Evolutionary conservation across 108 stramenopile species (phyloP), one percentile per base, ranked within the genome.

Genomic region (Cyclotella cryptica): DNA sequence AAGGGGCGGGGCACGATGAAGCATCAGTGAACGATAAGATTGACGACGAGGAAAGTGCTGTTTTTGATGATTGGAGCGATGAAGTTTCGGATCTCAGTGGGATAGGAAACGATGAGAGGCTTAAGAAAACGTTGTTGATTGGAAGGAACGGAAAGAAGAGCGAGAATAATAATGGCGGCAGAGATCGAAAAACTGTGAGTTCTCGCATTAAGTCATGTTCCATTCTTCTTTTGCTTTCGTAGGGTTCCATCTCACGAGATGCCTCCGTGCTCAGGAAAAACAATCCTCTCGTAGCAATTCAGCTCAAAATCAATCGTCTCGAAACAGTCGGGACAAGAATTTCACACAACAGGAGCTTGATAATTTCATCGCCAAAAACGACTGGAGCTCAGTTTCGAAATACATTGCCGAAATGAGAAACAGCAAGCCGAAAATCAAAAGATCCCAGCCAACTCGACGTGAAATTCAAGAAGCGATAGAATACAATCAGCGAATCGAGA

Each of bases 321-420:
- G 61, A 26, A 54, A 45, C 29, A 42, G 53, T 11, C 49, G 52
- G 22, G 51, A 35, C 39, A 84, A 76, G 45, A 61, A 79, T 4
- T 91, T 86, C 88, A 86, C 85, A 10, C 87, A 91, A 57, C 84
- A 81, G 62, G 90, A 91, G 43, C 62, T 93, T 11, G 93, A 93
- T 72, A 84, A 62, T 26, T 90, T 90, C 63, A 93, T 93, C 62
- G 85, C 93, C 46, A 85, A 89, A 44, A 88, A 93, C 61, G 89
- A 93, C 70, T 93, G 93, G 93, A 81, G 78, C 22, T 88, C 90
- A 13, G 93, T 93, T 4, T 66, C 89, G 44, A 74, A 71, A 39
- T 91, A 91, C 66, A 91, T 93, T 69, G 85, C 84, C n/a, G 74
- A 74, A 45, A 88, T 89, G 89, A 77, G 86, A 12, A 72, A 76